Base-by-base conservation (phyloP, 257 asterid genomes). In the Buddleja alternifolia region DNA sequence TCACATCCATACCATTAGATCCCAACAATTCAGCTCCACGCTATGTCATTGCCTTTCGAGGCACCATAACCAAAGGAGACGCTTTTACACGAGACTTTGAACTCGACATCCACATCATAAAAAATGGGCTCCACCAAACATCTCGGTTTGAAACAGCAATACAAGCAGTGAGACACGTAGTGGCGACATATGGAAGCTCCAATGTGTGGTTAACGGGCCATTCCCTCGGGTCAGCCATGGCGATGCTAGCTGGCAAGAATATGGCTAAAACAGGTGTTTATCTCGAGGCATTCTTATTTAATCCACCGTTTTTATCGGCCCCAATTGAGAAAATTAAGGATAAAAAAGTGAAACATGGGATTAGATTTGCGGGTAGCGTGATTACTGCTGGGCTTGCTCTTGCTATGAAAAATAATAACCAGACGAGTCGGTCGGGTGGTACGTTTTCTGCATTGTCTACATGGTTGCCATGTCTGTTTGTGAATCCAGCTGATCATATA, bases 171-270 rank as follows among this genome's bases (percentile, higher is more conserved):
- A 82, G 90, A 20, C 82, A 84, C 50, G 77, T 87, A 48, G 88
- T 86, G 37, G 88, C 97, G 0, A 80, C 91, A 4, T 78, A 72
- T 7, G 97, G 97, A 63, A 83, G 88, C 14, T 42, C 81, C 19
- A 75, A 72, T 34, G 52, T 94, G 24, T 94, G 99, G 99, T 50
- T 94, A 56, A 78, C 92, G 1, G 97, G 99, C 0, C 99, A 91
- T 67, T 94, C 99, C 36, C 89, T 94, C 0, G 99, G 99, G 8
- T 83, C 99, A 1, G 85, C 97, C 60, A 80, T 89, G 84, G 94
- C 97, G 8, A 32, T 94, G 86, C 92, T 87, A 4, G 93, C 86
- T 0, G 99, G 97, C 0, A 91, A 87, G 80, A 82, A 64, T 48
- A 89, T 83, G 92, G 97, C 89, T 0, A 87, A 86, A 72, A 81